Base-by-base conservation (phyloP, 1,284 basidiomycete species). In the Microbotryum lychnidis-dioicae region DNA sequence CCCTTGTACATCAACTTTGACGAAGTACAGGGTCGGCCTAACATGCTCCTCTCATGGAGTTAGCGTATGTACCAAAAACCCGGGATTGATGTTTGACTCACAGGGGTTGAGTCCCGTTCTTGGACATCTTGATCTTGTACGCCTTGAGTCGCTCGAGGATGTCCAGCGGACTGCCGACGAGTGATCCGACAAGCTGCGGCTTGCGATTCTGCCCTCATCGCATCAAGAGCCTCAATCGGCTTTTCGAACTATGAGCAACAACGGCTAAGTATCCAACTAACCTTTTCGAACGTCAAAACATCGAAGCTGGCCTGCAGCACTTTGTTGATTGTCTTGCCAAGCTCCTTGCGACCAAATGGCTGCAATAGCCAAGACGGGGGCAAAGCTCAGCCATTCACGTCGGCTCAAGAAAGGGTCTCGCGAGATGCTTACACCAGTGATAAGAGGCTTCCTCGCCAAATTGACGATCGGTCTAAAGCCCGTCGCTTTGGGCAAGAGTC, bases 401-500 rank as follows among this genome's bases (percentile, higher is more conserved):
- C 7, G 0, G 8, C 21, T 6, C 21, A 29, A 10, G 14, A 12
- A 29, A n/a, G 3, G 45, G 6, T 18, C 6, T 37, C 9, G 3
- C 9, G 37, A 16, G 37, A 10, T 18, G 47, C 57, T 45, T n/a
- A 63, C 60, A 3, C 56, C 47, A 33, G 73, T 71, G 16, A 74
- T 71, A 5, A 72, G 63, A 48, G 81, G 80, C 65, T 84, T 84
- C 37, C 87, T 80, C 16, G 86, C 83, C 44, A 98, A 77, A 73
- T 98, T 98, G 44, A 97, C 89, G 63, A 99, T 96, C 0, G 93
- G 93, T 37, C 96, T 81, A 5, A 97, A 90, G 0, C 94, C 93
- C 4, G 83, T 89, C 59, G 93, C 91, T 75, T 99, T 99, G 0
- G 94, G 96, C 29, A 97, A 77, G 1, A 98, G 79, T 3, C 96